Evolutionary conservation across 805 yeast species (phyloP), one percentile per base, ranked within the genome.

Genomic region (Priceomyces carsonii): DNA sequence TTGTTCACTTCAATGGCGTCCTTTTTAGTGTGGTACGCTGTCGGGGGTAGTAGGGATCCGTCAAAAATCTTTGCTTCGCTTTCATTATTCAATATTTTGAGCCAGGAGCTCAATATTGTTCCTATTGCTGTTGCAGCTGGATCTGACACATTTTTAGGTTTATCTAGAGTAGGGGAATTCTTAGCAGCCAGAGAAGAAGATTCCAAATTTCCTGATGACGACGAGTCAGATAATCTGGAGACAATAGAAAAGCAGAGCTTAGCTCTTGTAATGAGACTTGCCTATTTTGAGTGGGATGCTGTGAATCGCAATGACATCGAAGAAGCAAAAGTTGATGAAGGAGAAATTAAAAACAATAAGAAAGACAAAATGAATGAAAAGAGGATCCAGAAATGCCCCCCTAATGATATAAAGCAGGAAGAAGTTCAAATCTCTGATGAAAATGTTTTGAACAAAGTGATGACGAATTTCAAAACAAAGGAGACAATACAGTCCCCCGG

Each of bases 91-190:
- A 77, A 75, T 48, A 71, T 75, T 8, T 69, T 85, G 43, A 63
- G 84, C 8, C 67, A 71, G 29, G 85, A 79, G 51, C 75, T 83
- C 45, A 67, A 84, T 35, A 69, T 85, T 72, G 58, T 85, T 29
- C 95, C 95, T 16, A 63, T 82, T 51, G 83, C 89, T 1, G 60
- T 84, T 28, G 77, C 83, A 29, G 70, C 87, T 1, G 77, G 79
- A 35, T 71, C 82, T 7, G 93, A 85, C 63, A 87, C 85, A 13
- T 61, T 71, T 31, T 63, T 82, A 37, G 87, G 83, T 17, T 49
- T 83, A 20, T 68, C 63, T 13, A 72, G 91, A 63, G 69, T 80
- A 15, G 75, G 78, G 30, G 71, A 64, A 27, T 67, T 70, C 44
- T 57, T 85, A 48, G 64, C 76, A 43, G 58, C 77, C 10, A 50